These are phyloP conservation scores for Aphanomyces stellatus DNA, from an alignment of 352 stramenopile genomes.

Conservation along the genomic window DNA sequence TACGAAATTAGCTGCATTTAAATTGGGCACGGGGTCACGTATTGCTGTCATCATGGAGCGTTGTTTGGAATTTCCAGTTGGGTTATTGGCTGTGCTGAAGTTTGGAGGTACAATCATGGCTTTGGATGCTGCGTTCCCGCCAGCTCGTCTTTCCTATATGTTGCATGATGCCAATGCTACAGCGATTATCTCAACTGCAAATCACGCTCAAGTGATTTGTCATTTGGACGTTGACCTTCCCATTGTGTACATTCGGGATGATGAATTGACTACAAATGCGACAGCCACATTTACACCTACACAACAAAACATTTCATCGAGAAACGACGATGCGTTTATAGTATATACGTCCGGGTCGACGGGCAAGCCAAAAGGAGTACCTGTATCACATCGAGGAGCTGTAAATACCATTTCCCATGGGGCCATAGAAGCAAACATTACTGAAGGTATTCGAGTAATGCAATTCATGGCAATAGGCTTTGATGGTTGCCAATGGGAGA, in stretches of 20 bases:
- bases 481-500: not conserved
- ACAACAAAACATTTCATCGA: not conserved
- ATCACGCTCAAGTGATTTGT: no score
- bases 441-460: not conserved
- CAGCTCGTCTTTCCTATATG: slow-evolving; percentile 44
- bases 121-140: slow-evolving; percentile 35
- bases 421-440: not conserved
- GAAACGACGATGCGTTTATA: slow-evolving; percentile 29
- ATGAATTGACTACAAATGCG: no score
- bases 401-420: not conserved
- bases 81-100: slow-evolving; percentile 86
- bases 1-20: slow-evolving; percentile 25
- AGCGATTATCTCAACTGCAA: no score
- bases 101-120: slow-evolving; percentile 88
- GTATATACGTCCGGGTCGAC: no score
- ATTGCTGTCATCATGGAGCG: slow-evolving; percentile 94
- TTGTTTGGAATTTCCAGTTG: slow-evolving; percentile 85
- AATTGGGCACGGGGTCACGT: no score
- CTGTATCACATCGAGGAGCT: not conserved
- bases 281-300: no score
- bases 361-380: not conserved
- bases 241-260: no score
- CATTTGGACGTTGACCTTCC: no score
- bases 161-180: slow-evolving; percentile 28
- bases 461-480: slow-evolving; percentile 3